phyloP scores from a whole-genome alignment of 1,139 yeast species.

The Ogataea hybrid region DNA sequence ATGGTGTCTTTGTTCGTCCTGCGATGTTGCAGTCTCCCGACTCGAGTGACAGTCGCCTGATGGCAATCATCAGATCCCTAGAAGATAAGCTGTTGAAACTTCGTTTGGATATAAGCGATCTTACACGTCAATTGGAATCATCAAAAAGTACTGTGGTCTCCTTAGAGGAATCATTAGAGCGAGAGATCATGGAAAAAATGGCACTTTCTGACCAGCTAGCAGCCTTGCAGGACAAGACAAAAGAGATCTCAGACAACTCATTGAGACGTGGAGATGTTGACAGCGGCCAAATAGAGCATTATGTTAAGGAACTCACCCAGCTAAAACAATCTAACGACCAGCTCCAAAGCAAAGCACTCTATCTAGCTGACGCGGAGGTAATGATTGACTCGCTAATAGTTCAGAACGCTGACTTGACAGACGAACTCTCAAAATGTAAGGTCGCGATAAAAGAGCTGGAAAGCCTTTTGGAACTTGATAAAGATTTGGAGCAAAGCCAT shows the following conservation, averaged over 20 bases:
- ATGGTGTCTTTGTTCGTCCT: constrained; percentile 64
- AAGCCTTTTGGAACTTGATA: constrained; percentile 57
- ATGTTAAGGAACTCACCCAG: constrained; percentile 1
- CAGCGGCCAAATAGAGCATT: constrained; percentile 14
- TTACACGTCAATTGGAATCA: constrained; percentile 45
- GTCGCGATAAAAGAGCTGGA: constrained; percentile 54
- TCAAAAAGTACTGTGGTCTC: constrained; percentile 25
- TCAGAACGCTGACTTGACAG: constrained; percentile 48
- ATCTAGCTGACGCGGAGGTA: constrained; percentile 40
- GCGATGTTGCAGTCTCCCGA: constrained; percentile 15
- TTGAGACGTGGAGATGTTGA: neutral
- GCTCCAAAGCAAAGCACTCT: constrained; percentile 45
- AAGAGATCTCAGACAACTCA: neutral
- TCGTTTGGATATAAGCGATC: constrained; percentile 34
- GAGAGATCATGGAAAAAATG: constrained; percentile 17
- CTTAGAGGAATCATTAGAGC: constrained; percentile 17
- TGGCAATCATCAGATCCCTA: constrained; percentile 26
- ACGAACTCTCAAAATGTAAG: constrained; percentile 39
- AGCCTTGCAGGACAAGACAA: neutral
- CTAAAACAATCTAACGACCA: constrained; percentile 33
- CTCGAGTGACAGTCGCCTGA: constrained; percentile 2
- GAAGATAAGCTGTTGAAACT: constrained; percentile 40
- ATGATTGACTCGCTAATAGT: constrained; percentile 56
- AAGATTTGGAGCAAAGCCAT: constrained; percentile 61
- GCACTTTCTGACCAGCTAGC: constrained; percentile 8